Evolutionary conservation across 2,329 filamentous ascomycete species (phyloP), one percentile per base, ranked within the genome.

Genomic region (Cercospora canescens): DNA sequence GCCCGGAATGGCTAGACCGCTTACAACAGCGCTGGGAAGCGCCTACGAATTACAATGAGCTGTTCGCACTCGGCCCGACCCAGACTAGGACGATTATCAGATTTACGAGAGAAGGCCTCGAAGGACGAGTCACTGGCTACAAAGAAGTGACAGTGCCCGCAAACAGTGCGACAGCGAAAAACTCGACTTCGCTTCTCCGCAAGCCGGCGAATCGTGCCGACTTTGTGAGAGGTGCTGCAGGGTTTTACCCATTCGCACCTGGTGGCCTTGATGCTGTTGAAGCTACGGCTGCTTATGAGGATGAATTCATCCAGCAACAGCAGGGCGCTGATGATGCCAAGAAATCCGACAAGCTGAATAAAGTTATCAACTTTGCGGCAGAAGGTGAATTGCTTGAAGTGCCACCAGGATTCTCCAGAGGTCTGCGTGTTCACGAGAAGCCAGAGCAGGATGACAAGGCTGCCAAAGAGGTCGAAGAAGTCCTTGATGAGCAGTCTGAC

Each of bases 71-170:
- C 62, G 93, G 93, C 1, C 92, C 93, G 3, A 96, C 94, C 0
- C 95, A 98, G 80, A 94, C 93, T 16, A 88, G 95, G 65, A 98
- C 94, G n/a, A 90, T 97, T 71, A 97, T 93, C 30, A 89, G 95
- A 32, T 99, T 99, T 78, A 91, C 89, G 52, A 87, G 95, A 63
- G 93, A 97, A 79, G 95, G 95, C 6, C 85, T 98, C 14, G 93
- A 98, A 79, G 95, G 95, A 24, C 87, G 91, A 60, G 94, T 99
- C 26, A 96, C 92, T 8, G 94, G 94, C 59, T 98, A 99, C 79
- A 91, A 90, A 76, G 95, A 97, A 77, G 92, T 98, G 59, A 97
- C 95, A 1, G 89, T 98, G 8, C 93, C 94, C 5, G 92, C 92
- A 35, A 91, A 89, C 74, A 96, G 91, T 73, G 92, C 91, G 16